Base-by-base conservation (phyloP, 1,139 yeast genomes). In the Blastobotrys arbuscula region DNA sequence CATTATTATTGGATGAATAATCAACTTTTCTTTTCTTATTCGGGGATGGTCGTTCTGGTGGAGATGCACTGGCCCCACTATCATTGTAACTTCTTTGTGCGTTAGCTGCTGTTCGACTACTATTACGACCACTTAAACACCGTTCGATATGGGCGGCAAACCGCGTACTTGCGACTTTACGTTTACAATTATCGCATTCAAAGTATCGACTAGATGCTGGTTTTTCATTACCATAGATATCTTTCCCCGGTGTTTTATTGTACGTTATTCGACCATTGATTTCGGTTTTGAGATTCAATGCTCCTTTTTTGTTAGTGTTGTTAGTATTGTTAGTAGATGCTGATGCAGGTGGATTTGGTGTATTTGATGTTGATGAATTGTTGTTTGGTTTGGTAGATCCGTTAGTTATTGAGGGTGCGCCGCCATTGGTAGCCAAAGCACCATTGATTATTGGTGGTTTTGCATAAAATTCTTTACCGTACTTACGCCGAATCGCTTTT, bases 81-180 rank as follows among this genome's bases (percentile, higher is more conserved):
- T 45, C 48, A 12, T 34, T 42, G 20, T 26, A 35, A 20, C 38
- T 38, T 24, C 45, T 38, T 19, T 3, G n/a, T 6, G 16, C 33
- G 18, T 26, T 39, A 23, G 42, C 42, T 6, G 21, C 44, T 51
- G 38, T 50, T 40, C 50, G 56, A 33, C 63, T 52, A 18, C 58
- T 54, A 39, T 59, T 64, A 15, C 71, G 56, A 2, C 87, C 84
- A 30, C 81, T 87, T 35, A 89, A 68, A 61, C 98, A 92, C 59
- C 95, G 79, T 62, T 88, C 94, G 42, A 90, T 75, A 66, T 92
- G 98, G 46, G 87, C 90, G 2, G 97, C 97, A 71, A 87, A 89
- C 52, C 98, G 72, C 35, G 87, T 82, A 0, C 96, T 96, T 0
- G 96, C 92, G 15, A 92, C 84, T 60, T 84, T 86, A 49, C 98